A percentile compares a stretch with the other conserved stretches of the same genome.
phyloP scores from a whole-genome alignment of 352 stramenopile genomes.

The Phytopythium oedochilum region DNA sequence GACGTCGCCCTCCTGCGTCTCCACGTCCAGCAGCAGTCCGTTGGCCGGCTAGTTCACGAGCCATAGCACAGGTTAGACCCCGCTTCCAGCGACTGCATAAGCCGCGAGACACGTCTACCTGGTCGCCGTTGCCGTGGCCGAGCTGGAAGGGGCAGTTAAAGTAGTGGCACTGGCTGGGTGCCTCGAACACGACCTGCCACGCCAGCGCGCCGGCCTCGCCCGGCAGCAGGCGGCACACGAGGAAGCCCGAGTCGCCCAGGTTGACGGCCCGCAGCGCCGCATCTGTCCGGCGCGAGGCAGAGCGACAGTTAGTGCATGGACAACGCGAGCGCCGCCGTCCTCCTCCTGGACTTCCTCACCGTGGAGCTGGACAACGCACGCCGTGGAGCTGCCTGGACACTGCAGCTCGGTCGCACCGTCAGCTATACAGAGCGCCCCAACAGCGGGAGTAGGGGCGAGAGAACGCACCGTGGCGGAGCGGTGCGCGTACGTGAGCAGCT shows the following conservation, averaged over 20 bases:
- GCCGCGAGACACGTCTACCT: too few relatives aligned
- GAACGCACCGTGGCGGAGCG: constrained; percentile 44
- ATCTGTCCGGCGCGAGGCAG: constrained; percentile 16
- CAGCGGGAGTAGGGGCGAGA: background rate
- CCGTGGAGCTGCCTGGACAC: constrained; percentile 81
- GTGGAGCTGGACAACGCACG: constrained; percentile 78
- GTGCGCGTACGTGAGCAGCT: constrained; percentile 70
- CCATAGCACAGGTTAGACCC: too few relatives aligned
- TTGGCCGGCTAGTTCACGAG: constrained; percentile 92
- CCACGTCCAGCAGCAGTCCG: constrained; percentile 82
- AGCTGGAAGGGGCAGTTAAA: constrained; percentile 97
- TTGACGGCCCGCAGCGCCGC: constrained; percentile 82
- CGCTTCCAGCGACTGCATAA: too few relatives aligned
- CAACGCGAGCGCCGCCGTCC: too few relatives aligned
- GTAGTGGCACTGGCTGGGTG: constrained; percentile 92
- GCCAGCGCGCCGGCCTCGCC: constrained; percentile 17
- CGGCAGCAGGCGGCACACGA: constrained; percentile 77
- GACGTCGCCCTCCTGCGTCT: constrained; percentile 86
- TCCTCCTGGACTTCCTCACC: constrained; percentile 34
- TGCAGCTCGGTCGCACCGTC: too few relatives aligned
- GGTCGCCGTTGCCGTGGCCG: constrained; percentile 83
- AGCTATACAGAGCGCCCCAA: too few relatives aligned
- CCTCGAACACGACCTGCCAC: constrained; percentile 86
- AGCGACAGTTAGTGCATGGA: background rate
- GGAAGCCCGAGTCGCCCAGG: constrained; percentile 93